Evolutionary conservation across 1,284 basidiomycete genomes (phyloP), one percentile per base, ranked within the genome.

Genomic region (Lignosus rhinocerotis): DNA sequence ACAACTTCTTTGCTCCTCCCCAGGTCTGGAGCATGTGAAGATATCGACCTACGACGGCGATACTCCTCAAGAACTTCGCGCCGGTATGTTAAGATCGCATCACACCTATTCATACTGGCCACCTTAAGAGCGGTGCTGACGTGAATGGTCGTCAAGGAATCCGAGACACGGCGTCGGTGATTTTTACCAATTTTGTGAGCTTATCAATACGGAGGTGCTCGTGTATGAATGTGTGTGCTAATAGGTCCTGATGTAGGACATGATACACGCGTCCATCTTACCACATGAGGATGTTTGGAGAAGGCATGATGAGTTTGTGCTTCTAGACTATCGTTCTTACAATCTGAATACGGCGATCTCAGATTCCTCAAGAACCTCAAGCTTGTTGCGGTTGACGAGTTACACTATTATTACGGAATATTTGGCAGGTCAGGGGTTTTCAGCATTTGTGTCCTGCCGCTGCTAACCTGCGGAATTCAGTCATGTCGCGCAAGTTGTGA

Each of bases 11-110:
- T 78, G 69, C 57, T 77, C 80, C 9, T 89, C 85, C 69, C 79
- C 85, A 0, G 83, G 85, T 5, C 77, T 94, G 11, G 81, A 83
- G 59, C 78, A 88, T 53, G 73, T 90, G 42, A 79, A 79, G 68
- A 86, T 94, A 8, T 85, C 85, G 1, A 95, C 90, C 0, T 96
- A 94, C 70, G 94, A 96, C 65, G 94, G 94, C 0, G 94, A 96
- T 69, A 96, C 94, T 0, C 85, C 89, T 0, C 81, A 82, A 68
- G 88, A 92, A 36, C 63, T 71, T 34, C 80, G 91, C 58, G 69
- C 75, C 60, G 78, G 89, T 88, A 64, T 34, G 74, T 60, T 25
- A 6, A 14, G n/a, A 44, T n/a, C 39, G 25, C 11, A 42, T 17
- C 19, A 14, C 25, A 14, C n/a, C 19, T 45, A 30, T 45, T 25